Percentiles rank a stretch among this genome's conserved stretches.
These are phyloP conservation scores for Plasmopara muralis DNA, from an alignment of 352 stramenopile genomes.

Conservation along the genomic window DNA sequence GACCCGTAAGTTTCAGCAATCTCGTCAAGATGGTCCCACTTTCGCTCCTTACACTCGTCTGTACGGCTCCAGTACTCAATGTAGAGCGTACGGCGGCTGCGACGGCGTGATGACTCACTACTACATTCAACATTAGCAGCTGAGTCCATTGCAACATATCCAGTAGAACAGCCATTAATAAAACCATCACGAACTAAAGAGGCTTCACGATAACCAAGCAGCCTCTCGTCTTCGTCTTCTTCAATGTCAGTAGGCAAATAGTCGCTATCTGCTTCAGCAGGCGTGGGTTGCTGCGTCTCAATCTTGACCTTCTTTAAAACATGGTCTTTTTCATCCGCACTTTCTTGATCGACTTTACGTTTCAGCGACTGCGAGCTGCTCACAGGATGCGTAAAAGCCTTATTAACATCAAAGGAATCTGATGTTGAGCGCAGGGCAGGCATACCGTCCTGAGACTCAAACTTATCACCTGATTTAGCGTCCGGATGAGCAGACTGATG, in stretches of 20 bases:
- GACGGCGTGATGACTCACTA: constrained; percentile 12
- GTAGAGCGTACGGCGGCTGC: constrained; percentile 72
- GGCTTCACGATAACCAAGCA: not conserved
- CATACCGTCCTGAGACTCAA: constrained; percentile 29
- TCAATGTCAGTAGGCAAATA: constrained; percentile 35
- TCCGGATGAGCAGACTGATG: constrained; percentile 3
- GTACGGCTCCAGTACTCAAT: constrained; percentile 86
- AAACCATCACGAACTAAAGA: constrained; percentile 15
- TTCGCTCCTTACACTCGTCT: constrained; percentile 83
- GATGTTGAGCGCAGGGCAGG: constrained; percentile 22
- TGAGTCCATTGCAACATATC: constrained; percentile 25
- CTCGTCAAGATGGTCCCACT: constrained; percentile 84
- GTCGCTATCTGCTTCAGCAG: constrained; percentile 31
- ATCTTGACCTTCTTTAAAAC: constrained; percentile 29
- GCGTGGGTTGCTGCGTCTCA: constrained; percentile 11
- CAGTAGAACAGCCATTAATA: constrained; percentile 22
- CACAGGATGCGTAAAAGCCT: constrained; percentile 53
- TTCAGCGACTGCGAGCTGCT: constrained; percentile 59
- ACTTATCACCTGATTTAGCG: constrained; percentile 33
- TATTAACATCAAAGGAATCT: constrained; percentile 68
- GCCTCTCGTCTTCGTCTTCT: constrained; percentile 13
- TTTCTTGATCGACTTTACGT: constrained; percentile 40
- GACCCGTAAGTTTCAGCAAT: constrained; percentile 69
- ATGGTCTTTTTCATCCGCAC: constrained; percentile 20
- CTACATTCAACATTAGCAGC: constrained; percentile 60